These are phyloP conservation scores for Beauveria scarabaeidicola DNA, from an alignment of 2,329 filamentous ascomycete genomes.

Conservation along the genomic window DNA sequence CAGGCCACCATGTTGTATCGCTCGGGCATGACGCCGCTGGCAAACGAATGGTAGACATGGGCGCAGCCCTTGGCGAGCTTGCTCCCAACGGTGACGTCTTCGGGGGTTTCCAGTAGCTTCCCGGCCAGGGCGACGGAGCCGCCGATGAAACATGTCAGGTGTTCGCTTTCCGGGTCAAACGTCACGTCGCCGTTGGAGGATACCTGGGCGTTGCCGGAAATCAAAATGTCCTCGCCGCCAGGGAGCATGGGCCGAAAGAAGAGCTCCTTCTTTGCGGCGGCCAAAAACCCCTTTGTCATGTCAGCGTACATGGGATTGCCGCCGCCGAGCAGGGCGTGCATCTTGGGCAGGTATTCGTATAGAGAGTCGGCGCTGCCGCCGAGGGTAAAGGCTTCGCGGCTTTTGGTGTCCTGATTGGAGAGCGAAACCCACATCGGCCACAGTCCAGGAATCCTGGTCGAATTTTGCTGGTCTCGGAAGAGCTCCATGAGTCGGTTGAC, in stretches of 20 bases:
- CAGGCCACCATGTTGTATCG: slow-evolving; percentile 35
- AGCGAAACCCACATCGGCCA: slow-evolving; percentile 61
- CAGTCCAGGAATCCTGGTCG: slow-evolving; percentile 60
- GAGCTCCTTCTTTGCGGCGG: slow-evolving; percentile 45
- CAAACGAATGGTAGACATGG: slow-evolving; percentile 40
- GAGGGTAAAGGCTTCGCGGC: slow-evolving; percentile 23
- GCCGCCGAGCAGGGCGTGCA: slow-evolving; percentile 48
- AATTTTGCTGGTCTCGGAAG: slow-evolving; percentile 55
- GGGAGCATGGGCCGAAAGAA: slow-evolving; percentile 55
- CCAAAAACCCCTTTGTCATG: slow-evolving; percentile 45
- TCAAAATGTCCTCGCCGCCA: slow-evolving; percentile 42
- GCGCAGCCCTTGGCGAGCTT: slow-evolving; percentile 43
- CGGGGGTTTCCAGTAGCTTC: slow-evolving; percentile 31
- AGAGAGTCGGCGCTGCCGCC: slow-evolving; percentile 34
- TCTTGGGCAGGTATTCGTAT: slow-evolving; percentile 34
- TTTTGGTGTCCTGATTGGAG: slow-evolving; percentile 37
- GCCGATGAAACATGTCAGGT: slow-evolving; percentile 43
- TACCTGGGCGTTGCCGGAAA: slow-evolving; percentile 35
- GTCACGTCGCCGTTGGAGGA: slow-evolving; percentile 15
- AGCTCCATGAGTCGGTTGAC: slow-evolving; percentile 59
- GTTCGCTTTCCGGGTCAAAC: slow-evolving; percentile 29
- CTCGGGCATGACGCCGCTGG: slow-evolving; percentile 46
- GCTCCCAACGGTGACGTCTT: slow-evolving; percentile 34
- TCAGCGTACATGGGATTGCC: slow-evolving; percentile 40
- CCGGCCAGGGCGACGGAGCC: slow-evolving; percentile 42